Evolutionary conservation across 371 early-diverging fungal genomes (phyloP).

Genomic region (Parasitella parasitica): DNA sequence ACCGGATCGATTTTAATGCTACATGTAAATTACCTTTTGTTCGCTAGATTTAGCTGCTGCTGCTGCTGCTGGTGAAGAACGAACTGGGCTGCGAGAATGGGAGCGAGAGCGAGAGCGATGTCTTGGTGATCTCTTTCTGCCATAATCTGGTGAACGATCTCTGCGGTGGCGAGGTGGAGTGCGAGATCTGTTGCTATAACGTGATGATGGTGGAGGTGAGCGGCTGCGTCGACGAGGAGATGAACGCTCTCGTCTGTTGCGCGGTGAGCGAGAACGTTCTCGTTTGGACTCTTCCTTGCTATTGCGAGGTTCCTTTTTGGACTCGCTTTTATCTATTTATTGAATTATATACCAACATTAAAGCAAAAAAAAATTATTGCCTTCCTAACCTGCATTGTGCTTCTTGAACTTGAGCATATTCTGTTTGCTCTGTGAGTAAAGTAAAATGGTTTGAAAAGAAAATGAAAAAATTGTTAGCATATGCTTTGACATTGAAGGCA

Average conservation of each 20-base stretch:
- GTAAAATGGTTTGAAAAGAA: no score
- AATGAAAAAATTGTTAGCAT: no score
- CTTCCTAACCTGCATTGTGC: no score
- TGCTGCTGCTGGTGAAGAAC: neutral
- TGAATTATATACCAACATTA: neutral
- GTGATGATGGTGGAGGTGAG: neutral
- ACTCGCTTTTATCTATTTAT: neutral
- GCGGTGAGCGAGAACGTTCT: neutral
- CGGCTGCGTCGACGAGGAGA: neutral
- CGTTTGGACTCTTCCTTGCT: neutral
- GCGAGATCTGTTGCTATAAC: neutral
- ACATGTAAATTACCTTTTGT: neutral
- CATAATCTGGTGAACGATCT: conserved; percentile 3
- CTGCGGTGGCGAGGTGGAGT: neutral
- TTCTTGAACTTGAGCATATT: no score
- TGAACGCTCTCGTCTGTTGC: neutral
- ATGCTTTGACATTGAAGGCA: no score
- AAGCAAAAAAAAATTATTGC: no score
- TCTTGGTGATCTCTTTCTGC: neutral
- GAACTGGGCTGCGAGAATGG: neutral
- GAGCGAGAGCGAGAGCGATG: conserved; percentile 2
- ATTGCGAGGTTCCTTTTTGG: neutral
- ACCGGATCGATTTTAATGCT: no score
- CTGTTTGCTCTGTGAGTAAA: neutral
- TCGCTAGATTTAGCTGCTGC: neutral